phyloP scores from a whole-genome alignment of 306 rosid species.

The Benincasa hispida region DNA sequence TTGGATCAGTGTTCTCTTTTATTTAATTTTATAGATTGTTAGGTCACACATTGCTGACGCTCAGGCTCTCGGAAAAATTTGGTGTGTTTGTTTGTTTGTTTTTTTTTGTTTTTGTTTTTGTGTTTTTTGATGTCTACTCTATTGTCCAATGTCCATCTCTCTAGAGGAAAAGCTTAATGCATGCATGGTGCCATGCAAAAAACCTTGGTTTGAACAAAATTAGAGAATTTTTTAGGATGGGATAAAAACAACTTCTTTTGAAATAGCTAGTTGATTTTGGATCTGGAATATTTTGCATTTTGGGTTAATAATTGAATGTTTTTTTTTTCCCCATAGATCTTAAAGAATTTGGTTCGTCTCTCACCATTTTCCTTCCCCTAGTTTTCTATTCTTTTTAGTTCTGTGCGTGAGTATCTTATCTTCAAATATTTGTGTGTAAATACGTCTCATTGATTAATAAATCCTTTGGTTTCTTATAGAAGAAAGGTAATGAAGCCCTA shows the following conservation, averaged over 20 bases:
- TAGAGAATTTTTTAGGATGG: not conserved
- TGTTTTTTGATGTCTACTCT: not conserved
- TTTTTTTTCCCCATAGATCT: not conserved
- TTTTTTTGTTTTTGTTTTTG: no score
- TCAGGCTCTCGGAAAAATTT: not conserved
- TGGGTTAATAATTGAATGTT: not conserved
- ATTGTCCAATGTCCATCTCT: not conserved
- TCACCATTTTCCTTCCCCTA: not conserved
- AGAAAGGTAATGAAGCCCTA: not conserved
- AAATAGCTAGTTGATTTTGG: not conserved
- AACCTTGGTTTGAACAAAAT: not conserved
- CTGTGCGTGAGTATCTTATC: not conserved
- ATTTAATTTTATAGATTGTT: not conserved
- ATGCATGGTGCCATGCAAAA: not conserved
- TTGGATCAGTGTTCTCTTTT: no score
- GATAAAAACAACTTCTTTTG: not conserved
- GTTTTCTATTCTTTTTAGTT: not conserved
- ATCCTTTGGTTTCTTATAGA: not conserved
- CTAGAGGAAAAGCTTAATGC: not conserved
- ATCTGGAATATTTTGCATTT: not conserved
- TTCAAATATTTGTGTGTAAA: not conserved
- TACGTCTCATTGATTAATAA: not conserved
- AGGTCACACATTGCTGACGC: not conserved
- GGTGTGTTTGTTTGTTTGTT: no score
- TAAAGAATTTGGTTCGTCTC: not conserved